These are phyloP conservation scores for Monosporozyma servazzii DNA, from an alignment of 805 yeast genomes.

Conservation along the genomic window DNA sequence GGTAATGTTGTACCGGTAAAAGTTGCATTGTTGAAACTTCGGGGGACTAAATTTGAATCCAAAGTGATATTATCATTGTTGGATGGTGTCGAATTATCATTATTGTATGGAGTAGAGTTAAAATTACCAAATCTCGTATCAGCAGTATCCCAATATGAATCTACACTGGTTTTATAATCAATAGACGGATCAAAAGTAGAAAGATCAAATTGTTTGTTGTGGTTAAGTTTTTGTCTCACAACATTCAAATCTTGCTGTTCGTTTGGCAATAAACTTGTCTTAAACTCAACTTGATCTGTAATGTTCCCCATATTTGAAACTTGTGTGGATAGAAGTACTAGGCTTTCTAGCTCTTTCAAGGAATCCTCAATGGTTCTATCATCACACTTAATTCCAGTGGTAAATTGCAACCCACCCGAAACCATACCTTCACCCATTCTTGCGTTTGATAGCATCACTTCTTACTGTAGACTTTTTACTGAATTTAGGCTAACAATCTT, in stretches of 20 bases:
- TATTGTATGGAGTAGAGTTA: not conserved
- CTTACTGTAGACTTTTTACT: not conserved
- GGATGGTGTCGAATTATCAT: too few species aligned
- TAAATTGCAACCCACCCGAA: not conserved
- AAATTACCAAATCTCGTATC: not conserved
- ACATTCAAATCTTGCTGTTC: not conserved
- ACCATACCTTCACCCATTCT: not conserved
- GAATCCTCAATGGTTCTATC: constrained; percentile 9
- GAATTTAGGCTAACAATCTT: too few species aligned
- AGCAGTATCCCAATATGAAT: not conserved
- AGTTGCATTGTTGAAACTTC: not conserved
- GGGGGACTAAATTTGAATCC: not conserved
- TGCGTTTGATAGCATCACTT: not conserved
- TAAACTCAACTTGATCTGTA: not conserved
- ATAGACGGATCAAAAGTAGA: not conserved
- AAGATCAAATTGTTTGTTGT: not conserved
- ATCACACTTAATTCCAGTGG: not conserved
- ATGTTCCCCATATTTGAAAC: not conserved
- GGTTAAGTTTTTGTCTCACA: not conserved
- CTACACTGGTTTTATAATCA: not conserved
- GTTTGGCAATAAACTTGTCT: not conserved
- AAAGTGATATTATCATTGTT: not conserved
- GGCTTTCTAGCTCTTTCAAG: constrained; percentile 16
- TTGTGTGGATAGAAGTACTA: not conserved
- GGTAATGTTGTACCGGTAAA: not conserved